These are phyloP conservation scores for Exophiala phaeomuriformis DNA, from an alignment of 2,329 filamentous ascomycete genomes.

Conservation along the genomic window DNA sequence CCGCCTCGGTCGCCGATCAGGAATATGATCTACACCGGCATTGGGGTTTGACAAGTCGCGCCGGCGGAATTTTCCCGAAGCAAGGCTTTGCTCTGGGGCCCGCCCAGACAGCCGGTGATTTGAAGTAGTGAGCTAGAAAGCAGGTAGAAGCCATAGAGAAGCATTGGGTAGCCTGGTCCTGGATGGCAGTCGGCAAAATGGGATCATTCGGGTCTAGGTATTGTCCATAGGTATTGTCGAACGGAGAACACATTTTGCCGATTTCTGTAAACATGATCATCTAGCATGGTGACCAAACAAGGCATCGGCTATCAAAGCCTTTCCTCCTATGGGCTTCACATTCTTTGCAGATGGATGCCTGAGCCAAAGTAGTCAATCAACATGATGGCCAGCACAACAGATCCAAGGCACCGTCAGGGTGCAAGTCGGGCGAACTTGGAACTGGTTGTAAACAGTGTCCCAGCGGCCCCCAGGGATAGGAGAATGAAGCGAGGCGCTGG, in stretches of 20 bases:
- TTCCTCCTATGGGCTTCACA: neutral
- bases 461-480: too few relatives aligned
- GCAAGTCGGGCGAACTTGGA: too few relatives aligned
- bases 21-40: conserved; percentile 18
- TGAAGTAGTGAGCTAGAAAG: neutral
- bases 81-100: neutral
- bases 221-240: neutral
- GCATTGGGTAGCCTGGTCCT: neutral
- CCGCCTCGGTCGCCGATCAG: conserved; percentile 16
- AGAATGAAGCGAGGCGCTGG: too few relatives aligned
- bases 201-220: neutral
- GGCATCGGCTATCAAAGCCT: neutral
- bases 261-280: neutral
- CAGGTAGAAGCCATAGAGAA: neutral
- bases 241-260: neutral
- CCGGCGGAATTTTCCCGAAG: conserved; percentile 16
- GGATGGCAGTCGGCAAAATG: neutral
- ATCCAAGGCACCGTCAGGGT: too few relatives aligned
- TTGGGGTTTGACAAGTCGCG: conserved; percentile 7
- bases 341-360: too few relatives aligned
- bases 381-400: too few relatives aligned
- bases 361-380: too few relatives aligned
- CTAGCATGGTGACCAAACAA: neutral
- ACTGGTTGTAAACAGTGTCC: too few relatives aligned
- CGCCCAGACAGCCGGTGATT: neutral